Evolutionary conservation across 2,329 filamentous ascomycete species (phyloP).

Genomic region (Aspergillus sp.): DNA sequence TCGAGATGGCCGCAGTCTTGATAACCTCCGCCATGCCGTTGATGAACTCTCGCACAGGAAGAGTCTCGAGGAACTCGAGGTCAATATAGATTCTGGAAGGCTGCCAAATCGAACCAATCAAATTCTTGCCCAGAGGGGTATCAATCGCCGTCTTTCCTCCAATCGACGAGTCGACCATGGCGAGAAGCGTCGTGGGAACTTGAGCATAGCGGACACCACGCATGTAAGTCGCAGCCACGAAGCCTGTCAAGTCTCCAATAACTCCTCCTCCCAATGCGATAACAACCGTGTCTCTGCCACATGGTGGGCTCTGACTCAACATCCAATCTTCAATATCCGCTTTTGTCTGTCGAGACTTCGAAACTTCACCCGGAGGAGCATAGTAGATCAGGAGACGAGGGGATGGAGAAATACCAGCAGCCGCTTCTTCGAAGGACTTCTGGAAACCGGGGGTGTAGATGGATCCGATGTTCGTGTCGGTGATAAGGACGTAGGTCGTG

Average conservation of each 20-base stretch:
- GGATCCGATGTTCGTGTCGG: constrained; percentile 82
- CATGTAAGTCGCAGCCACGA: constrained; percentile 98
- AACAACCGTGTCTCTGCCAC: constrained; percentile 88
- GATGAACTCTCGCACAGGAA: constrained; percentile 87
- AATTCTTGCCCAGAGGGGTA: constrained; percentile 89
- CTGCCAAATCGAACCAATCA: constrained; percentile 96
- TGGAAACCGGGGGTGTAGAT: constrained; percentile 76
- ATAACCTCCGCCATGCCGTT: constrained; percentile 99
- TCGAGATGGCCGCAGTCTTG: constrained; percentile 95
- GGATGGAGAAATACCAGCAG: constrained; percentile 39
- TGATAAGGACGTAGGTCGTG: constrained; percentile 92
- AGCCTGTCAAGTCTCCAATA: constrained; percentile 96
- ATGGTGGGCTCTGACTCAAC: constrained; percentile 70
- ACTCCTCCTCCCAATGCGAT: constrained; percentile 93
- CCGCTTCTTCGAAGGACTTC: constrained; percentile 52
- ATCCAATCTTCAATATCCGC: constrained; percentile 97
- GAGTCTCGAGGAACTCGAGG: constrained; percentile 79
- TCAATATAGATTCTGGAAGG: constrained; percentile 92
- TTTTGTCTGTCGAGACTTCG: constrained; percentile 89
- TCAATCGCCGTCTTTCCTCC: constrained; percentile 98
- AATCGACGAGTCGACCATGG: constrained; percentile 98
- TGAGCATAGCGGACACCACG: constrained; percentile 92
- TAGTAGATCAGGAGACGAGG: constrained; percentile 75
- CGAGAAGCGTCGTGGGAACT: constrained; percentile 85
- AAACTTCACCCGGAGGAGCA: constrained; percentile 85